These are phyloP conservation scores for Ramaria rubella DNA, from an alignment of 768 basidiomycete genomes.

Conservation along the genomic window DNA sequence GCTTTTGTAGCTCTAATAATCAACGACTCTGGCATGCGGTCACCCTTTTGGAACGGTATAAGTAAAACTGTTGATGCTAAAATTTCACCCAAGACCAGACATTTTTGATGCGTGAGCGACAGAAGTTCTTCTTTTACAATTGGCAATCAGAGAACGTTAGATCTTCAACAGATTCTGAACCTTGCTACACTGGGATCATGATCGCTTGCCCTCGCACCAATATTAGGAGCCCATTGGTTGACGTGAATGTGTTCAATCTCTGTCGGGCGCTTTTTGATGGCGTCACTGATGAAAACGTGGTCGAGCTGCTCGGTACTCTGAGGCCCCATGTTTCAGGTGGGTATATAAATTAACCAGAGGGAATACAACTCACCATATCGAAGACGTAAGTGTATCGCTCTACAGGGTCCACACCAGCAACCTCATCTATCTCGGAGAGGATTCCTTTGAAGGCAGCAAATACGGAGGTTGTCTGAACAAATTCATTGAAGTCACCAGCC, in stretches of 20 bases:
- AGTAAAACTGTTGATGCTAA: too few relatives aligned
- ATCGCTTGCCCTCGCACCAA: constrained; percentile 42
- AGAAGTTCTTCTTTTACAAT: too few relatives aligned
- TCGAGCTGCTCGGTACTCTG: constrained; percentile 55
- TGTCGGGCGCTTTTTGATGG: constrained; percentile 35
- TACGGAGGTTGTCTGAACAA: constrained; percentile 44
- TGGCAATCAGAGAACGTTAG: too few relatives aligned
- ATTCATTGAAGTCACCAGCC: constrained; percentile 61
- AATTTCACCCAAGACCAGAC: too few relatives aligned
- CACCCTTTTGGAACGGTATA: too few relatives aligned
- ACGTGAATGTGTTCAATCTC: constrained; percentile 55
- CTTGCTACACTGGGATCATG: constrained; percentile 55
- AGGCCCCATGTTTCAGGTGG: background rate
- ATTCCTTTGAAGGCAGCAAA: constrained; percentile 37
- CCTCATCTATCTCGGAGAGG: constrained; percentile 45
- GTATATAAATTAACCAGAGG: background rate
- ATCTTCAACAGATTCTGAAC: constrained; percentile 39
- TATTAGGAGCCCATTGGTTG: constrained; percentile 47
- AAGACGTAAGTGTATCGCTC: constrained; percentile 60
- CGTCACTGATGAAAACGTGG: constrained; percentile 47
- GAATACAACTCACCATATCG: constrained; percentile 24
- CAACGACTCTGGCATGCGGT: too few relatives aligned
- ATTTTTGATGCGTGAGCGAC: too few relatives aligned
- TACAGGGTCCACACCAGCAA: constrained; percentile 37
- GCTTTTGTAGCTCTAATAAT: too few relatives aligned